Percentiles rank a stretch among this genome's conserved stretches.
phyloP scores from a whole-genome alignment of 768 basidiomycete species.

The Pulveroboletus sp. region DNA sequence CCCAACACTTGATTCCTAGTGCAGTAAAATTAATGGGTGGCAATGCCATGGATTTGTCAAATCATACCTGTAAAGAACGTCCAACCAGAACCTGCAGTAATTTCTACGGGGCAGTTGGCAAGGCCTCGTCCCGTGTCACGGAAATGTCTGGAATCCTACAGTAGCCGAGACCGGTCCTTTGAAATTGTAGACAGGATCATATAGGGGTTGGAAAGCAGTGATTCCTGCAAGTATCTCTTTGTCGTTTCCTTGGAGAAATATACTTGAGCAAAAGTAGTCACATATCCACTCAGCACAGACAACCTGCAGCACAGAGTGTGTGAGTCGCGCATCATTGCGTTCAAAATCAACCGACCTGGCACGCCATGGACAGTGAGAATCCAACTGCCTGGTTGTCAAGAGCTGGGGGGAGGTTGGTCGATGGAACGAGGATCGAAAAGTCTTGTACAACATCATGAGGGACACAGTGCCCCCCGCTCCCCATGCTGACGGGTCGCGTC shows the following conservation, averaged over 20 bases:
- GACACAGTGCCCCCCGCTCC: too few relatives aligned
- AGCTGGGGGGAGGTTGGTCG: not conserved
- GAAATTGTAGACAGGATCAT: not conserved
- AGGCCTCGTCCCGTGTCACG: too few relatives aligned
- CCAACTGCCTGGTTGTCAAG: not conserved
- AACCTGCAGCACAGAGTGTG: not conserved
- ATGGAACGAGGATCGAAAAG: not conserved
- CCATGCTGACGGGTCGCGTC: too few relatives aligned
- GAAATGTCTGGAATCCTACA: too few relatives aligned
- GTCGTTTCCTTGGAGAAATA: constrained; percentile 13
- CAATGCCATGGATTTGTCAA: not conserved
- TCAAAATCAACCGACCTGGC: not conserved
- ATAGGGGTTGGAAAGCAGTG: constrained; percentile 14
- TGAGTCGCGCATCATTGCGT: not conserved
- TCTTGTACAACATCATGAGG: too few relatives aligned
- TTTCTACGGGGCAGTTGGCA: constrained; percentile 4
- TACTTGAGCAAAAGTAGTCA: constrained; percentile 16
- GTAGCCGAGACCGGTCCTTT: too few relatives aligned
- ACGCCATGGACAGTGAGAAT: accelerated
- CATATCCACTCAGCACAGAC: constrained; percentile 14
- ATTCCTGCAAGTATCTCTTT: constrained; percentile 13
- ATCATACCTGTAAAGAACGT: constrained; percentile 1
- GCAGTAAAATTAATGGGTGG: too few relatives aligned
- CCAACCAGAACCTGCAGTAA: not conserved
- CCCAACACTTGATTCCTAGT: not conserved